Base-by-base conservation (phyloP, 2,329 filamentous ascomycete species). In the Thielaviopsis cerberus region DNA sequence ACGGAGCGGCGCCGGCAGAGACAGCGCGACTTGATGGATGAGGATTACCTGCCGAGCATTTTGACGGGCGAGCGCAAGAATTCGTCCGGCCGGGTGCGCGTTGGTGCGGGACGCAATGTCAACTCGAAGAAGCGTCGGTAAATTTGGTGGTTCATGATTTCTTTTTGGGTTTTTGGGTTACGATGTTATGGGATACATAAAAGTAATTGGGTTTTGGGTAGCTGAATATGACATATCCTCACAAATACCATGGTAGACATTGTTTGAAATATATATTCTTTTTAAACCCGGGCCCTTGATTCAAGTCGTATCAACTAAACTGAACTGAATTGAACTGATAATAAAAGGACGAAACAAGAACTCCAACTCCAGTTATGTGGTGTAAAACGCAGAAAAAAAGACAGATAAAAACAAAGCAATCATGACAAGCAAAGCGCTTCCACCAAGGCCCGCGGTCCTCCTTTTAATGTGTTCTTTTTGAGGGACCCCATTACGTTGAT, bases 11-110 rank as follows among this genome's bases (percentile, higher is more conserved):
- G 77, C 64, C 80, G 85, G 64, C 74, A 73, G 57, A 83, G 83
- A 66, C 81, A 86, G 68, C 83, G 81, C 66, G 88, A 95, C 70
- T 72, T 95, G 59, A 94, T 97, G 91, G 91, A 97, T 67, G 84
- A 94, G 67, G 91, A 98, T 70, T 94, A 90, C 68, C 71, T 97
- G 62, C 92, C 92, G 0, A 76, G 81, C 34, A 86, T 98, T 53
- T 67, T 98, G 66, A 92, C 82, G 0, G 92, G 92, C 0, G 82
- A 90, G 65, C 76, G 91, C 63, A 77, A 68, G 7, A 79, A 78
- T 52, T 72, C 71, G 4, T 78, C 80, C 1, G 85, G 85, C 0
- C 83, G 80, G 70, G 80, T 87, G 61, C 85, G 81, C 66, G 82
- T 97, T 11, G 92, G 92, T 8, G 89, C 88, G 11, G 92, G 92